phyloP scores from a whole-genome alignment of 306 rosid species.

The Mucuna pruriens region DNA sequence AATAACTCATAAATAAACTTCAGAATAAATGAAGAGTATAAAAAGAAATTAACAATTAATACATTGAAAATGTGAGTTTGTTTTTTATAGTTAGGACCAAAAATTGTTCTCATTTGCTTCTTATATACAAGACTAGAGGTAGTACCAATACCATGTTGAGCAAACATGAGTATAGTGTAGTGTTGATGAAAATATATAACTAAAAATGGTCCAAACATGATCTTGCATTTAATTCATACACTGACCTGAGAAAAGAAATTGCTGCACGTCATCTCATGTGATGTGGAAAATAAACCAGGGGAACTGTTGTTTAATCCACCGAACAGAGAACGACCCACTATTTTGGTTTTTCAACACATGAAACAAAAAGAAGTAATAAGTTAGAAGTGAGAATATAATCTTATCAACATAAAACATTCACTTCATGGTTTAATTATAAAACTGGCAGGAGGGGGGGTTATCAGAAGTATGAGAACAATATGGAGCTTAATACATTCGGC shows the following conservation, averaged over 20 bases:
- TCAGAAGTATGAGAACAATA: background rate
- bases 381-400: background rate
- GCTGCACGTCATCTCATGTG: constrained; percentile 53
- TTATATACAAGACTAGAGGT: too few relatives aligned
- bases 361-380: constrained; percentile 20
- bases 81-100: too few relatives aligned
- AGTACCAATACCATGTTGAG: background rate
- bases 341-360: constrained; percentile 41
- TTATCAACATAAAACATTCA: background rate
- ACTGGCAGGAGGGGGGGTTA: background rate
- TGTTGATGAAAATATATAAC: background rate
- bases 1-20: too few relatives aligned
- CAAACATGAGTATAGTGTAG: background rate
- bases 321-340: constrained; percentile 71
- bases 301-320: constrained; percentile 59
- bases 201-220: background rate
- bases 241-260: constrained; percentile 73
- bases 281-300: constrained; percentile 49
- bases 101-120: too few relatives aligned
- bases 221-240: background rate
- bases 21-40: too few relatives aligned
- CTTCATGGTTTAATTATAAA: background rate
- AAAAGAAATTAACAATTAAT: too few relatives aligned
- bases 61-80: too few relatives aligned
- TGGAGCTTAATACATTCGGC: background rate